Conservation (phyloP, 306 rosid genomes). For the Acmispon strigosus region DNA sequence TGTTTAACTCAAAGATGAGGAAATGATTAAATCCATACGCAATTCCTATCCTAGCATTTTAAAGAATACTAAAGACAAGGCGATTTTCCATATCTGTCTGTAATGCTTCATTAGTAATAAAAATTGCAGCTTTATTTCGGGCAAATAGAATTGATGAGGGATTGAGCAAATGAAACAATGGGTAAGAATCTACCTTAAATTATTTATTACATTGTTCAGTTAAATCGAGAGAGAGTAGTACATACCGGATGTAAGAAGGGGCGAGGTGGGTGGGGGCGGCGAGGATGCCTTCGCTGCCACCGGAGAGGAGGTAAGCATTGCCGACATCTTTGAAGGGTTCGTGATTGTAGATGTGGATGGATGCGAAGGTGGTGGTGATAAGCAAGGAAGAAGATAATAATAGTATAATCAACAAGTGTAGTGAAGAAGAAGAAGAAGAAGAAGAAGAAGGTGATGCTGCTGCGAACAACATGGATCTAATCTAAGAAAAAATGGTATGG, state of each 20-base stretch:
- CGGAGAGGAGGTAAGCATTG: conserved; percentile 83
- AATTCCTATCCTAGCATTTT: not conserved
- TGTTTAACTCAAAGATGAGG: not conserved
- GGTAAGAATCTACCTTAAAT: not conserved
- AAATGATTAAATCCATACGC: not conserved
- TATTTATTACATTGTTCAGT: not conserved
- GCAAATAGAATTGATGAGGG: not conserved
- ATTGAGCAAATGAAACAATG: not conserved
- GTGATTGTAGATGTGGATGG: conserved; percentile 66
- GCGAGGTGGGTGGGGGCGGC: conserved; percentile 37
- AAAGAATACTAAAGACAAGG: conserved; percentile 7
- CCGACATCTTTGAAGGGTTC: conserved; percentile 69
- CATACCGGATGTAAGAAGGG: conserved; percentile 64
- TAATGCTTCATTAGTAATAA: not conserved
- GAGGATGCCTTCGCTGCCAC: conserved; percentile 88
- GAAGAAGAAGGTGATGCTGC: not conserved
- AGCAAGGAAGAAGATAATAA: conserved; percentile 16
- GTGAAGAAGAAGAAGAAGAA: not conserved
- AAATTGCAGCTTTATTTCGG: not conserved
- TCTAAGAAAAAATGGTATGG: not conserved
- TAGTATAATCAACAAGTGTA: not conserved
- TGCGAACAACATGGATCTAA: conserved; percentile 23
- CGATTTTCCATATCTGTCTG: not conserved
- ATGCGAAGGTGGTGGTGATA: conserved; percentile 41
- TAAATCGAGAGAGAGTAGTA: not conserved